Conservation (phyloP, 2,329 filamentous ascomycete species). For the Grosmannia clavigera region DNA sequence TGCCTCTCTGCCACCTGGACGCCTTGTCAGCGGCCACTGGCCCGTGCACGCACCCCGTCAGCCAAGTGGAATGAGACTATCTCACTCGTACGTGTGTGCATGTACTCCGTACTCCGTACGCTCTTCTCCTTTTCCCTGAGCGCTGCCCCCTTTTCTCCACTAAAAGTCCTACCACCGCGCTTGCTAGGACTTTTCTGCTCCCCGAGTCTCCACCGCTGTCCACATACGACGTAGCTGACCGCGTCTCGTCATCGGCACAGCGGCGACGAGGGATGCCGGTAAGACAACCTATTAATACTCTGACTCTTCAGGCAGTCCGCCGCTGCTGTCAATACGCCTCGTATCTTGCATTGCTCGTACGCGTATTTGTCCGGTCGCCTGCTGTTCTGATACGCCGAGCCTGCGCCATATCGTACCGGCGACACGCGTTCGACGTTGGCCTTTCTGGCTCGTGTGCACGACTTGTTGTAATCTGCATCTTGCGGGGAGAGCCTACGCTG, state of each 20-base stretch:
- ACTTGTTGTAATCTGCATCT: background rate
- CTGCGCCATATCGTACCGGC: background rate
- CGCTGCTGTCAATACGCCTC: background rate
- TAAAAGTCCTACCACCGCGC: slow-evolving; percentile 9
- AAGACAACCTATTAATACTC: background rate
- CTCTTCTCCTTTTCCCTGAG: background rate
- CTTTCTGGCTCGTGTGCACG: too few relatives aligned
- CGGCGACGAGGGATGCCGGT: background rate
- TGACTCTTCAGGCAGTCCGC: background rate
- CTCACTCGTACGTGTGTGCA: background rate
- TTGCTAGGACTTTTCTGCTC: slow-evolving; percentile 4
- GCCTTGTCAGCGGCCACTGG: background rate
- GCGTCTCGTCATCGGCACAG: background rate
- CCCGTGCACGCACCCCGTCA: background rate
- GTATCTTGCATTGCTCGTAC: background rate
- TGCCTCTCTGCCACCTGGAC: too few relatives aligned
- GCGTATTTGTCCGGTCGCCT: background rate
- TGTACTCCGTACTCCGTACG: background rate
- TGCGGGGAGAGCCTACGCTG: background rate
- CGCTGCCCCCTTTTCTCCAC: slow-evolving; percentile 5
- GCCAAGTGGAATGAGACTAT: background rate
- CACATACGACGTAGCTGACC: background rate
- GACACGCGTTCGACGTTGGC: background rate
- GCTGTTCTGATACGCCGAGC: background rate
- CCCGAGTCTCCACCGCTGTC: background rate